Conservation (phyloP, 306 rosid genomes). For the Mimosa bimucronata region DNA sequence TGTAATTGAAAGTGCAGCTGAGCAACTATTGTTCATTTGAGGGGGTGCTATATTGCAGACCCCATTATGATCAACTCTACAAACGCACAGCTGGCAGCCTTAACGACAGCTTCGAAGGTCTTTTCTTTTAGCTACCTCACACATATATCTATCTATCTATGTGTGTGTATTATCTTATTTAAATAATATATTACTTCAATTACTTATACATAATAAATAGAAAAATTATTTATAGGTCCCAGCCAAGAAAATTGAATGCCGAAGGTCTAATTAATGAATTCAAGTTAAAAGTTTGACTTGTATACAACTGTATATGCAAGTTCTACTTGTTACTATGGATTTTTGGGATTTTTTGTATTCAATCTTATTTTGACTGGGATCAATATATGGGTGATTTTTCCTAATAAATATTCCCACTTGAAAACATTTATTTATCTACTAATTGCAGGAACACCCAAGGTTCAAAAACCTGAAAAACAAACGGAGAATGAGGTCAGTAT, state of each 20-base stretch:
- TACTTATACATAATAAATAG: background rate
- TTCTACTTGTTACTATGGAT: background rate
- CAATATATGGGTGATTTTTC: background rate
- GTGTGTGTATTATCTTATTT: background rate
- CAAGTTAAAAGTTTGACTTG: too few species aligned
- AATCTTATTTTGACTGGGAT: background rate
- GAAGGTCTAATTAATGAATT: background rate
- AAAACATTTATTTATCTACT: background rate
- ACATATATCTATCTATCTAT: too few species aligned
- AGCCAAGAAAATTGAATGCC: too few species aligned
- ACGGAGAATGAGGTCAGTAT: conserved; percentile 49
- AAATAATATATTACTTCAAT: background rate
- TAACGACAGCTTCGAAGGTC: conserved; percentile 81
- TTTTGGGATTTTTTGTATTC: background rate
- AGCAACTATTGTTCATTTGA: conserved; percentile 80
- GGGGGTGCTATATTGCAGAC: conserved; percentile 91
- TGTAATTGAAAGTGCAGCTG: conserved; percentile 54
- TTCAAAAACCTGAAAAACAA: conserved; percentile 57
- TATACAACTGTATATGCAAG: background rate
- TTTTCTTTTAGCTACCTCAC: background rate
- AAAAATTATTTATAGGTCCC: too few species aligned
- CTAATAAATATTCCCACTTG: background rate
- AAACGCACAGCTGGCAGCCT: conserved; percentile 84
- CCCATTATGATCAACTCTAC: conserved; percentile 87
- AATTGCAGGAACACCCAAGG: conserved; percentile 71